Conservation (phyloP, 495 filamentous ascomycete genomes). For the Trichoderma erinaceum region DNA sequence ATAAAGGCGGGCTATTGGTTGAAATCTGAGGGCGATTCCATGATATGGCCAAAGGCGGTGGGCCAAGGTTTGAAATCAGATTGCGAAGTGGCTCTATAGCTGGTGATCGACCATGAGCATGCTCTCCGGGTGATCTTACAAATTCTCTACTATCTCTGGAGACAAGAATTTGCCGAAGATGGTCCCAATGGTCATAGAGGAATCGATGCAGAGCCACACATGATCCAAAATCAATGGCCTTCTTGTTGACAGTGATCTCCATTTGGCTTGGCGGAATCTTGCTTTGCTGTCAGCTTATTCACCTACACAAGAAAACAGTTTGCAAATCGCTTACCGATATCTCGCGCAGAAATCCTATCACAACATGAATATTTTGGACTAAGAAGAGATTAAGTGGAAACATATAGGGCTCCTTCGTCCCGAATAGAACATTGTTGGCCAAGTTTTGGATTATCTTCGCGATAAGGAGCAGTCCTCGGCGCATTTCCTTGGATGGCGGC, state of each 20-base stretch:
- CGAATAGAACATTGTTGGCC: conserved; percentile 63
- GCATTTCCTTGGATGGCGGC: conserved; percentile 58
- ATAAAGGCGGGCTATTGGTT: conserved; percentile 50
- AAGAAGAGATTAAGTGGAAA: conserved; percentile 60
- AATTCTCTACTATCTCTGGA: conserved; percentile 48
- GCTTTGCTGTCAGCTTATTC: conserved; percentile 7
- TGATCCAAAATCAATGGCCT: conserved; percentile 61
- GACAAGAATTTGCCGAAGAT: conserved; percentile 55
- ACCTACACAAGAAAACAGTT: not conserved
- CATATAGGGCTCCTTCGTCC: conserved; percentile 66
- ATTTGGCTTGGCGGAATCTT: conserved; percentile 36
- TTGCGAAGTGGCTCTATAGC: conserved; percentile 47
- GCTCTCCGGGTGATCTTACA: conserved; percentile 45
- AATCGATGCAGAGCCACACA: conserved; percentile 60
- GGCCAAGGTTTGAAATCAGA: conserved; percentile 56
- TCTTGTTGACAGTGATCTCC: conserved; percentile 30
- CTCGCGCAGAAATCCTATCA: conserved; percentile 56
- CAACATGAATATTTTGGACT: conserved; percentile 55
- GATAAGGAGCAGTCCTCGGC: conserved; percentile 57
- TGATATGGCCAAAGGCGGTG: conserved; percentile 56
- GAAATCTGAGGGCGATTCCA: conserved; percentile 57
- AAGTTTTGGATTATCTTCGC: conserved; percentile 64
- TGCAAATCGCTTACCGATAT: conserved; percentile 44
- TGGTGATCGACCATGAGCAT: conserved; percentile 38
- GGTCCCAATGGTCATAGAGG: conserved; percentile 63